Conservation (phyloP, 2,329 filamentous ascomycete genomes). For the Colletotrichum tanaceti region DNA sequence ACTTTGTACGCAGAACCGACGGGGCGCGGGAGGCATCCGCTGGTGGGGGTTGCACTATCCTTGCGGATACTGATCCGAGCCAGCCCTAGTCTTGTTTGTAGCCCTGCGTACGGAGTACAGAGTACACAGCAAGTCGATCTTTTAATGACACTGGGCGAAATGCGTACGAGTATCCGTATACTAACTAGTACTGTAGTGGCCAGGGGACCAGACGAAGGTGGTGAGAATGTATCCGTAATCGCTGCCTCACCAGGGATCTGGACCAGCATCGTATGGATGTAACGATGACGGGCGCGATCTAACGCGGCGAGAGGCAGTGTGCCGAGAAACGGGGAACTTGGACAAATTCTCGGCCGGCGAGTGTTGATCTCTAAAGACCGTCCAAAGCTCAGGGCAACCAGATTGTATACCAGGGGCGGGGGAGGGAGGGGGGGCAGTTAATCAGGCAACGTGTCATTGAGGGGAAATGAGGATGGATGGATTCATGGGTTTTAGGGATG, state of each 20-base stretch:
- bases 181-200: no score
- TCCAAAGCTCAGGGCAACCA: not conserved
- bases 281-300: not conserved
- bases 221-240: conserved; percentile 4
- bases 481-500: not conserved
- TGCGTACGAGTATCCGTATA: not conserved
- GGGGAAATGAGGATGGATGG: not conserved
- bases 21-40: conserved; percentile 30
- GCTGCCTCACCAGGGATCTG: conserved; percentile 2
- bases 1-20: conserved; percentile 28
- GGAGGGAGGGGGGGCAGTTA: conserved; percentile 11
- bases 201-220: not conserved
- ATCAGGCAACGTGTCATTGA: conserved; percentile 20
- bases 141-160: conserved; percentile 11
- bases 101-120: no score
- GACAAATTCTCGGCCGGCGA: not conserved
- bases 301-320: not conserved
- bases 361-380: conserved; percentile 1
- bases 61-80: conserved; percentile 36
- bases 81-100: conserved; percentile 16
- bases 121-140: not conserved
- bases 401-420: conserved; percentile 10
- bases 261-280: not conserved
- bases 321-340: not conserved
- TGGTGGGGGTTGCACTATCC: conserved; percentile 18